Evolutionary conservation across 805 yeast genomes (phyloP), one percentile per base, ranked within the genome.

Genomic region (Myxozyma nipponensis): DNA sequence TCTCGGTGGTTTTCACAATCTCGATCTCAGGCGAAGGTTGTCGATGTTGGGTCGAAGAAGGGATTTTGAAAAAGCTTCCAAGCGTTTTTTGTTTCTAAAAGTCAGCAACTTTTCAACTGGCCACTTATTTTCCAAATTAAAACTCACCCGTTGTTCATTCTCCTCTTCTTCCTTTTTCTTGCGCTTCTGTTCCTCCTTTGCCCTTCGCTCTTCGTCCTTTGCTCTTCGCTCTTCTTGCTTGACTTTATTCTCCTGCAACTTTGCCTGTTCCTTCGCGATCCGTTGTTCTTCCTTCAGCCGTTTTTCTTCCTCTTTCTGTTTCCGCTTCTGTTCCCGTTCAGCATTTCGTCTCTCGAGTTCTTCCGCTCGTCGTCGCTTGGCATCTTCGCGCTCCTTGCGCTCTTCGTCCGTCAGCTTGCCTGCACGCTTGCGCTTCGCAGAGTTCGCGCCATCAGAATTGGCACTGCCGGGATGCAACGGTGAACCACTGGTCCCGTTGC

Each of bases 301-400:
- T 44, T 57, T 43, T 47, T 60, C 32, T 42, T 50, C 44, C 37
- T 36, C 45, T 47, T 42, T 26, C 46, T 39, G 40, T 44, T 47
- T 35, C 52, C 49, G 47, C 49, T 52, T 58, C 34, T 57, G 63
- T 38, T 52, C 60, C 15, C 60, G 48, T 42, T 63, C 61, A 23
- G 45, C 40, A 32, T 49, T 39, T 30, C 26, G 28, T 24, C 38
- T 45, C 32, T 49, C 53, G 22, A 17, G n/a, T 9, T 32, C 44
- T 46, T 40, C 50, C 6, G 28, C 30, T 38, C 50, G 26, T 46
- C 17, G 46, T 36, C 44, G 34, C 42, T 35, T 24, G 18, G 24
- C 40, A 19, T 55, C 57, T 44, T 59, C 58, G 17, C 52, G 28
- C 28, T 47, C 58, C 13, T 36, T 45, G 24, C 22, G 13, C 43